Percentiles rank a stretch among this genome's conserved stretches.
Evolutionary conservation across 2,329 filamentous ascomycete genomes (phyloP).

Genomic region (Cytospora piceicola): DNA sequence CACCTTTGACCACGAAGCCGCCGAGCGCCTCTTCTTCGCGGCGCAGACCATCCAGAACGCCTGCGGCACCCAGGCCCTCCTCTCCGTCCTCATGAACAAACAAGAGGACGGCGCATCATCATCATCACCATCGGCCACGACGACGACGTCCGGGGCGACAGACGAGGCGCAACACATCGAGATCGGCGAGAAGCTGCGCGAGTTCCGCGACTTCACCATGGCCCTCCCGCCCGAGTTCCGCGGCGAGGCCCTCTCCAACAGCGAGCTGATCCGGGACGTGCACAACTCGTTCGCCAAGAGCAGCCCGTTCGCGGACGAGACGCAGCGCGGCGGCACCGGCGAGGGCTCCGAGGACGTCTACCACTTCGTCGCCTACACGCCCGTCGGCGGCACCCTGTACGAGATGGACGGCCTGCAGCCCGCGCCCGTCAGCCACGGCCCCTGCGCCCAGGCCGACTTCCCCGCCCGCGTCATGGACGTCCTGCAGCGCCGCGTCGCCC

Average conservation of each 20-base stretch:
- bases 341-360: constrained; percentile 85
- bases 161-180: constrained; percentile 57
- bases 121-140: neutral
- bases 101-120: constrained; percentile 45
- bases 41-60: constrained; percentile 98
- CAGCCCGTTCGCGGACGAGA: constrained; percentile 93
- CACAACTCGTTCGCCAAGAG: constrained; percentile 91
- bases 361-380: constrained; percentile 96
- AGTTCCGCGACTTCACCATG: constrained; percentile 88
- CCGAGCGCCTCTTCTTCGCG: constrained; percentile 87
- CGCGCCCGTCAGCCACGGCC: constrained; percentile 85
- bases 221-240: constrained; percentile 76
- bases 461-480: constrained; percentile 83
- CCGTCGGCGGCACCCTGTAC: constrained; percentile 79
- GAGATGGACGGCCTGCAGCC: constrained; percentile 95
- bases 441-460: constrained; percentile 72
- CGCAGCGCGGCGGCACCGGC: constrained; percentile 63
- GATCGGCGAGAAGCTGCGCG: constrained; percentile 70
- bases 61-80: constrained; percentile 92
- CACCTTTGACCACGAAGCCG: constrained; percentile 73
- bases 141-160: no score
- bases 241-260: constrained; percentile 64
- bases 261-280: constrained; percentile 71
- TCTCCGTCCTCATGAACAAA: constrained; percentile 91
- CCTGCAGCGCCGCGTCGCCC: constrained; percentile 77